Evolutionary conservation across 306 rosid genomes (phyloP).

Genomic region (Begonia peltatifolia): DNA sequence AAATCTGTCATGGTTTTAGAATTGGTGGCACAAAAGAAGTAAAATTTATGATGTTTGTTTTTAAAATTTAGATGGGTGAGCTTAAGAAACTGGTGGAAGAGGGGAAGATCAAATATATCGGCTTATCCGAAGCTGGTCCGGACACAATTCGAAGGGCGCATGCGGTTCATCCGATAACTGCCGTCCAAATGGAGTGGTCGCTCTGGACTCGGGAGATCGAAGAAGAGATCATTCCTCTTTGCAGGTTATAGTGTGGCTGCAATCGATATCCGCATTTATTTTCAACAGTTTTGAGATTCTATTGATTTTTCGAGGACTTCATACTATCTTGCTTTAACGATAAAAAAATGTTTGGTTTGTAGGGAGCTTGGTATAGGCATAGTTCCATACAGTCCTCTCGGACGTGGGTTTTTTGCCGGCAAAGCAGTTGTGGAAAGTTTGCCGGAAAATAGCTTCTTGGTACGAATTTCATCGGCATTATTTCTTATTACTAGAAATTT

Average conservation of each 20-base stretch:
- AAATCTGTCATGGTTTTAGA: background rate
- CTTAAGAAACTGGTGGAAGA: slow-evolving; percentile 71
- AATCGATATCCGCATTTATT: too few species aligned
- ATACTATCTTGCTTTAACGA: too few species aligned
- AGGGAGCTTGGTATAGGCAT: slow-evolving; percentile 84
- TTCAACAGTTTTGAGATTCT: too few species aligned
- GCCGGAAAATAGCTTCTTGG: slow-evolving; percentile 28
- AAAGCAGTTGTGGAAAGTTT: slow-evolving; percentile 39
- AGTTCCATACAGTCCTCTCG: slow-evolving; percentile 74
- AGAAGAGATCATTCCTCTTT: slow-evolving; percentile 52
- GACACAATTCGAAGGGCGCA: slow-evolving; percentile 77
- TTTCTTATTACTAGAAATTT: too few species aligned
- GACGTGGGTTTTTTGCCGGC: slow-evolving; percentile 73
- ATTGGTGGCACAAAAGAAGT: background rate
- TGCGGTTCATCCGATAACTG: slow-evolving; percentile 69
- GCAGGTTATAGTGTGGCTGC: slow-evolving; percentile 27
- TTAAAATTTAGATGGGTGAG: slow-evolving; percentile 39
- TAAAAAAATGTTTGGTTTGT: background rate
- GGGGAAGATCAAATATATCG: slow-evolving; percentile 59
- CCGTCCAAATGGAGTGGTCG: slow-evolving; percentile 72
- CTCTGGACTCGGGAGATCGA: slow-evolving; percentile 72
- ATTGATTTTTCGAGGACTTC: too few species aligned
- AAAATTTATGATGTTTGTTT: background rate
- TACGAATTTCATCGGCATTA: slow-evolving; percentile 5
- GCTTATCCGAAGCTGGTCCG: slow-evolving; percentile 64